A percentile compares a stretch with the other conserved stretches of the same genome.
These are phyloP conservation scores for Wickerhamiella pararugosa DNA, from an alignment of 1,139 yeast genomes.

Conservation along the genomic window DNA sequence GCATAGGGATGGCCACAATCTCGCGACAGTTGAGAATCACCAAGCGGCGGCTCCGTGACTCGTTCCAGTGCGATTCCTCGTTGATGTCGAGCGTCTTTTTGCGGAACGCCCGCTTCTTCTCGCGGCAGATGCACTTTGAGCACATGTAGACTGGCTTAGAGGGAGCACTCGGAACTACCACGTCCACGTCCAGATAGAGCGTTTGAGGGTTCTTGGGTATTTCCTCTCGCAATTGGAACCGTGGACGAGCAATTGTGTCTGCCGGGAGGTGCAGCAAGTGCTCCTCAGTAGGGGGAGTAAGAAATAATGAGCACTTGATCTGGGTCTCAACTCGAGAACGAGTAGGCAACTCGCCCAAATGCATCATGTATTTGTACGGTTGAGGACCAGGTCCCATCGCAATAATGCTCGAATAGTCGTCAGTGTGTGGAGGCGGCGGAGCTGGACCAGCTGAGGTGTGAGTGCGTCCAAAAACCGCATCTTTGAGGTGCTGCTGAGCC, in stretches of 20 bases:
- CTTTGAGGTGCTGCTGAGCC: constrained; percentile 12
- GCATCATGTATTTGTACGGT: constrained; percentile 31
- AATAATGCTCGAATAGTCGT: constrained; percentile 6
- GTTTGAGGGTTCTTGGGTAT: constrained; percentile 21
- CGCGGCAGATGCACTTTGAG: constrained; percentile 75
- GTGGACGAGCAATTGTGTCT: constrained; percentile 76
- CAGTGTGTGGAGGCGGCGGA: constrained; percentile 3
- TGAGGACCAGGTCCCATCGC: constrained; percentile 8
- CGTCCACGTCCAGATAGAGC: constrained; percentile 25
- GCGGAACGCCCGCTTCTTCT: constrained; percentile 74
- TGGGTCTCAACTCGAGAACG: constrained; percentile 92
- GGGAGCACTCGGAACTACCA: constrained; percentile 27
- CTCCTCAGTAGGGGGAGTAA: constrained; percentile 63
- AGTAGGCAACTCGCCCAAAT: constrained; percentile 49
- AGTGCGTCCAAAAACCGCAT: constrained; percentile 12
- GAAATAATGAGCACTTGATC: constrained; percentile 53
- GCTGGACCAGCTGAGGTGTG: constrained; percentile 6
- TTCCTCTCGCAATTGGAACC: constrained; percentile 41
- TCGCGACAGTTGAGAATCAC: constrained; percentile 85
- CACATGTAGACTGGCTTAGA: constrained; percentile 59
- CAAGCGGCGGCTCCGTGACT: constrained; percentile 59
- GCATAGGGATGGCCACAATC: constrained; percentile 51
- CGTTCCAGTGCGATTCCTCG: constrained; percentile 67
- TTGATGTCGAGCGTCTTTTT: constrained; percentile 53
- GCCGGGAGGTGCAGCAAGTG: constrained; percentile 63